Conservation (phyloP, 1,284 basidiomycete species). For the Stereum hirsutum region DNA sequence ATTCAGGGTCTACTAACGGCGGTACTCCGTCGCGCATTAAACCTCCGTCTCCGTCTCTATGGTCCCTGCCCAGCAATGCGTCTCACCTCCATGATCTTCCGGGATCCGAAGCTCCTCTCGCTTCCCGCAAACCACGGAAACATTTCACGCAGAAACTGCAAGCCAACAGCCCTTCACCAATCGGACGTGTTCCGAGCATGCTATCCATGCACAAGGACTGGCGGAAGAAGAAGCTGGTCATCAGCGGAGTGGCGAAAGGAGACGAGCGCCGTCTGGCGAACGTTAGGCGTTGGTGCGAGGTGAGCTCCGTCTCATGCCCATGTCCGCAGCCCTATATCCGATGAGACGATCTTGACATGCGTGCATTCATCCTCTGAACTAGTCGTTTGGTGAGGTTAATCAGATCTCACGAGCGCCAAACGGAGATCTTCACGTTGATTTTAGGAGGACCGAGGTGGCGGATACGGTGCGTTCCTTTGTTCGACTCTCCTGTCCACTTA, state of each 20-base stretch:
- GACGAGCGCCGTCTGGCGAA: slow-evolving; percentile 25
- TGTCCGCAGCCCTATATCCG: neutral
- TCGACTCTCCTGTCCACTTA: neutral
- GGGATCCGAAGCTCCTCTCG: slow-evolving; percentile 19
- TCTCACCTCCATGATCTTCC: slow-evolving; percentile 28
- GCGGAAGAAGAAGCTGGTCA: slow-evolving; percentile 26
- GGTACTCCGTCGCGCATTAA: slow-evolving; percentile 28
- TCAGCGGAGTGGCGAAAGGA: slow-evolving; percentile 26
- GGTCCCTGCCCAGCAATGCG: slow-evolving; percentile 29
- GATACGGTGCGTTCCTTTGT: slow-evolving; percentile 47
- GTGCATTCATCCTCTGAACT: slow-evolving; percentile 4
- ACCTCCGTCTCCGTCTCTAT: slow-evolving; percentile 27
- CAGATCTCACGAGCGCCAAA: slow-evolving; percentile 64
- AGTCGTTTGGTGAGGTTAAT: slow-evolving; percentile 68
- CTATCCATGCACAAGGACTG: slow-evolving; percentile 18
- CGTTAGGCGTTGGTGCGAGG: slow-evolving; percentile 62
- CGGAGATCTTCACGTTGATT: slow-evolving; percentile 64
- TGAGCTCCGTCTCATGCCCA: slow-evolving; percentile 17
- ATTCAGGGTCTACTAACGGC: slow-evolving; percentile 36
- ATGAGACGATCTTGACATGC: too few relatives aligned
- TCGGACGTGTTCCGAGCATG: slow-evolving; percentile 16
- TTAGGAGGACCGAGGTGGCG: slow-evolving; percentile 63
- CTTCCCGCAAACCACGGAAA: slow-evolving; percentile 16
- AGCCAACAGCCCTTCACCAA: slow-evolving; percentile 9
- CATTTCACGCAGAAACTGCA: slow-evolving; percentile 17